These are phyloP conservation scores for Podaxis carcinomalis DNA, from an alignment of 768 basidiomycete genomes.

Conservation along the genomic window DNA sequence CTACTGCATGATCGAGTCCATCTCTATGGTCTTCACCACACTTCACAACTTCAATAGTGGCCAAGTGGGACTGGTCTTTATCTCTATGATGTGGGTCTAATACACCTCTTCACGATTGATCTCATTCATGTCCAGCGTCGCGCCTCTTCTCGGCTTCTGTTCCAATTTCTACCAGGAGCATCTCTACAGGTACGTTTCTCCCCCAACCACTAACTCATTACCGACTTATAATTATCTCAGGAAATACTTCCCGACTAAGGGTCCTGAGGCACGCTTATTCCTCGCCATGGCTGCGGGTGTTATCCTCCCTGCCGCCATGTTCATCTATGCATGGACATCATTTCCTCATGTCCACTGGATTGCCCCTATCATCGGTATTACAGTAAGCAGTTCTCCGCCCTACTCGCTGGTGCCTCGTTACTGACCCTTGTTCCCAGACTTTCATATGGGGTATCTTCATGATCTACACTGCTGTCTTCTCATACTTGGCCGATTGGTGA, in stretches of 20 bases:
- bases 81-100: slow-evolving; percentile 45
- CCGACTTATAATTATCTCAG: slow-evolving; percentile 14
- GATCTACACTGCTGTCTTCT: slow-evolving; percentile 52
- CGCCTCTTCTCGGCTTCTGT: slow-evolving; percentile 38
- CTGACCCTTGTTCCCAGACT: slow-evolving; percentile 25
- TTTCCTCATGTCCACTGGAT: slow-evolving; percentile 52
- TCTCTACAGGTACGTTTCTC: not conserved
- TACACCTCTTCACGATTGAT: not conserved
- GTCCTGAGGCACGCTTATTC: slow-evolving; percentile 51
- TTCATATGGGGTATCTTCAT: slow-evolving; percentile 44
- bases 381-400: slow-evolving; percentile 20
- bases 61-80: slow-evolving; percentile 53
- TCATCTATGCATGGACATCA: slow-evolving; percentile 67
- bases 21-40: slow-evolving; percentile 48
- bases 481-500: slow-evolving; percentile 57
- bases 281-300: slow-evolving; percentile 43
- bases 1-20: slow-evolving; percentile 49
- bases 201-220: not conserved
- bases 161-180: slow-evolving; percentile 42
- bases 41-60: slow-evolving; percentile 57
- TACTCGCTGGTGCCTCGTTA: not conserved
- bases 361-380: slow-evolving; percentile 44
- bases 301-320: slow-evolving; percentile 50
- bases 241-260: slow-evolving; percentile 20
- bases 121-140: slow-evolving; percentile 34